Conservation (phyloP, 345 rosid species). For the Chamaenerion angustifolium region DNA sequence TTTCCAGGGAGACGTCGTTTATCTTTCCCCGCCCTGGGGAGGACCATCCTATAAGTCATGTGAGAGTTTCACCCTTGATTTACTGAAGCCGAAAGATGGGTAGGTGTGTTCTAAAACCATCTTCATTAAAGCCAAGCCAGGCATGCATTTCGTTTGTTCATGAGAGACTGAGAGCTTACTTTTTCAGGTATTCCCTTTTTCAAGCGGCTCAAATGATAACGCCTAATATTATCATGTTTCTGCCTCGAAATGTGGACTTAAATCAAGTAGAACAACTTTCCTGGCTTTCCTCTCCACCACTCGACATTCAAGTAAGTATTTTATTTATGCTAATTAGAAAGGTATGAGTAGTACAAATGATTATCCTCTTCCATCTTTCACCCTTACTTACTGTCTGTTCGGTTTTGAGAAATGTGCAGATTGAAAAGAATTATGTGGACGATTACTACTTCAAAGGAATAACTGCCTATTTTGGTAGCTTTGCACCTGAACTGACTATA, state of each 20-base stretch:
- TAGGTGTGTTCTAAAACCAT: slow-evolving; percentile 6
- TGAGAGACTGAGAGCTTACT: not conserved
- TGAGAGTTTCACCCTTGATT: slow-evolving; percentile 21
- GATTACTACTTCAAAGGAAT: slow-evolving; percentile 14
- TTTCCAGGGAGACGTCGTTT: slow-evolving; percentile 25
- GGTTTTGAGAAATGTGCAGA: slow-evolving; percentile 6
- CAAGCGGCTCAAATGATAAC: slow-evolving; percentile 15
- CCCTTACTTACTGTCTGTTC: not conserved
- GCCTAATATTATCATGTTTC: slow-evolving; percentile 16
- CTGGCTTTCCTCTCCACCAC: slow-evolving; percentile 24
- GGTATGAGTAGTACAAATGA: not conserved
- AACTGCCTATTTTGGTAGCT: slow-evolving; percentile 13
- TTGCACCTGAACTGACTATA: slow-evolving; percentile 1
- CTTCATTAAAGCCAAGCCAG: too few relatives aligned
- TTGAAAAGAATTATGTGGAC: slow-evolving; percentile 16
- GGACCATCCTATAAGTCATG: slow-evolving; percentile 27
- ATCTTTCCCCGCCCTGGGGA: slow-evolving; percentile 41
- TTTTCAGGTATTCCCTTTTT: slow-evolving; percentile 15
- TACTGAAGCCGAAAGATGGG: slow-evolving; percentile 34
- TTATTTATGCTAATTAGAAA: not conserved
- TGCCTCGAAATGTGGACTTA: slow-evolving; percentile 19
- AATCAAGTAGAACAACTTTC: slow-evolving; percentile 19
- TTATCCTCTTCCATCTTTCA: not conserved
- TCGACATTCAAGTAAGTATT: slow-evolving; percentile 13
- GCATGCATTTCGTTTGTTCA: not conserved